phyloP scores from a whole-genome alignment of 2,329 filamentous ascomycete species.

The Aquanectria penicillioides region DNA sequence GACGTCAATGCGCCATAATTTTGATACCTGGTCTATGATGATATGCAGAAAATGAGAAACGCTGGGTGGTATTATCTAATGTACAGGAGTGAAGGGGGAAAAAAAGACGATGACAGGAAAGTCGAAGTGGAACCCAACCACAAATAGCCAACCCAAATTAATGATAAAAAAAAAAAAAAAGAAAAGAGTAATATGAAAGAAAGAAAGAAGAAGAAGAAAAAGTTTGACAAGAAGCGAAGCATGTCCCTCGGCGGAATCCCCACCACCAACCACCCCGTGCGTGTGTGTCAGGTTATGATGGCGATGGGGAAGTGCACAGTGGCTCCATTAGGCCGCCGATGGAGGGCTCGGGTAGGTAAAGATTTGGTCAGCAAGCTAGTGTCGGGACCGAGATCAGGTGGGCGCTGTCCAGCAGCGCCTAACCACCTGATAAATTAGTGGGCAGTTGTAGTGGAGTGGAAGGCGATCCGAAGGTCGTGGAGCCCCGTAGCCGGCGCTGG shows the following conservation, averaged over 20 bases:
- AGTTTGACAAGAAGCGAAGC: neutral
- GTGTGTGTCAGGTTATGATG: conserved; percentile 1
- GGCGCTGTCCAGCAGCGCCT: neutral
- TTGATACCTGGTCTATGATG: conserved; percentile 34
- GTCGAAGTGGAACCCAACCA: no score
- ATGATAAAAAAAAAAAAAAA: conserved; percentile 5
- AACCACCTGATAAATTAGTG: neutral
- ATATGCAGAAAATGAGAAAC: conserved; percentile 13
- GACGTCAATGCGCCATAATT: no score
- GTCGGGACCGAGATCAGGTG: no score
- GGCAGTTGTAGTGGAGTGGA: no score
- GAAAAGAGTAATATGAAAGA: conserved; percentile 10
- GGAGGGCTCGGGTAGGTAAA: no score
- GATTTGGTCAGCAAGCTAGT: no score
- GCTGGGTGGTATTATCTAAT: conserved; percentile 33
- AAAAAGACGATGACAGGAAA: conserved; percentile 1
- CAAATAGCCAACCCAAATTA: conserved; percentile 6
- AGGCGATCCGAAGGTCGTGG: no score
- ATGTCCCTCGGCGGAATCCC: neutral
- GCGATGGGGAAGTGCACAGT: no score
- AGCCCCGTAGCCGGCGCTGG: neutral
- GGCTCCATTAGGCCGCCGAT: no score
- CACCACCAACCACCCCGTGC: no score
- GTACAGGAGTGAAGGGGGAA: conserved; percentile 11
- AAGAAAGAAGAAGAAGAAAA: conserved; percentile 10